Evolutionary conservation across 148 eudicot species (phyloP), one percentile per base, ranked within the genome.

Genomic region (Cornus controversa): DNA sequence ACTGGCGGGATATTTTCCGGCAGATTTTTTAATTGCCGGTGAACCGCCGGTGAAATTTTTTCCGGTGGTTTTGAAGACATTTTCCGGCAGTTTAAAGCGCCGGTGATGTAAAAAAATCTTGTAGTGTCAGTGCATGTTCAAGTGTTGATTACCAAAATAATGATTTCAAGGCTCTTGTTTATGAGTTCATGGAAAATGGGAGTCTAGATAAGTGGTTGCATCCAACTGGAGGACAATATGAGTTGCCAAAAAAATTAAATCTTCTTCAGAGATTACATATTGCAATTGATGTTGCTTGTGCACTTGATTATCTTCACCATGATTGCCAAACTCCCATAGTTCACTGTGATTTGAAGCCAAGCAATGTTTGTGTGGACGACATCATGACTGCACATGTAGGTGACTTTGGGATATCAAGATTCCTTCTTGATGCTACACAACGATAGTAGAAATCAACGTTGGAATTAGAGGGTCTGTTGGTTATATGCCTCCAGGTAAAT

Each of bases 261-360:
- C 78, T 75, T 45, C 10, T 66, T 45, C 78, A 66, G 63, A 66
- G 77, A 37, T 16, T 75, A 40, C 42, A 64, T 75, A 40, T 64
- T 63, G 77, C 69, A 58, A 64, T 75, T 18, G 78, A 42, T 42
- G 63, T 75, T 75, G 78, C 62, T 27, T 75, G 42, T 47, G 78
- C 78, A 9, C 22, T 75, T 62, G 70, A 66, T 45, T 75, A 75
- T 75, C 78, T 75, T 75, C 78, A 75, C 42, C 71, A 66, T 66
- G 40, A 66, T 26, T 65, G 63, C 71, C 60, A 42, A 47, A 75
- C 37, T 45, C 45, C 45, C 45, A 40, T 40, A 6, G 45, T 40
- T 6, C 45, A 40, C 45, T 40, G 45, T 5, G 45, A 75, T 28
- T 66, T 75, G 78, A 75, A 75, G 71, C 78, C 78, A 0, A 75